Evolutionary conservation across 75 land plant genomes (phyloP).

Genomic region (Pinus taeda): DNA sequence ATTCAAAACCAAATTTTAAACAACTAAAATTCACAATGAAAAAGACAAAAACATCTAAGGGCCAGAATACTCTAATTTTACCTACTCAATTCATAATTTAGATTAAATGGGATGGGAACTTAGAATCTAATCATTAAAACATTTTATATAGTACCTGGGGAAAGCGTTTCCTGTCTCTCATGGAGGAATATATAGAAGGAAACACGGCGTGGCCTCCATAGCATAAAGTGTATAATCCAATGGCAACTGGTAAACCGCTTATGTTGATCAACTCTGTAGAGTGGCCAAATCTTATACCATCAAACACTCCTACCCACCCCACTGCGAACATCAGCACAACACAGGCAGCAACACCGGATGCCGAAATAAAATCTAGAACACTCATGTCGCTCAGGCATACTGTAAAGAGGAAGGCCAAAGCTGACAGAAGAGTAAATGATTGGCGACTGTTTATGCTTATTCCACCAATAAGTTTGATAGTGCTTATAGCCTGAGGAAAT

Average conservation of each 20-base stretch:
- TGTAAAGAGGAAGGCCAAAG: slow-evolving; percentile 21
- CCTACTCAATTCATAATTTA: no score
- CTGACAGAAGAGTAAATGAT: slow-evolving; percentile 18
- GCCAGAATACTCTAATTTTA: no score
- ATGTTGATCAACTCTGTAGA: slow-evolving; percentile 21
- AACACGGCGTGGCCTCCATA: slow-evolving; percentile 51
- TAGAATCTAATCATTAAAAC: no score
- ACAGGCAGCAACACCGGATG: slow-evolving; percentile 35
- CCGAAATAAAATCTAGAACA: slow-evolving; percentile 33
- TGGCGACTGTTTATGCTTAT: slow-evolving; percentile 4
- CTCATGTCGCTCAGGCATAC: slow-evolving; percentile 31
- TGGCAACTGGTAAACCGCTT: slow-evolving; percentile 29
- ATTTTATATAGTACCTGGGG: not conserved
- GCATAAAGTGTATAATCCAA: slow-evolving; percentile 44
- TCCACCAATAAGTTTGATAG: not conserved
- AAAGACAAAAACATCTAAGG: no score
- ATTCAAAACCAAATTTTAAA: no score
- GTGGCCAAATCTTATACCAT: slow-evolving; percentile 30
- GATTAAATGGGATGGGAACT: no score
- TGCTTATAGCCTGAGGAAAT: slow-evolving; percentile 30
- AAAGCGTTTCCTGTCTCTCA: slow-evolving; percentile 28
- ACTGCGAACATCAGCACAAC: slow-evolving; percentile 24
- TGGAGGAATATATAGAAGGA: slow-evolving; percentile 44
- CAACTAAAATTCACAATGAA: no score
- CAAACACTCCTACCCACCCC: slow-evolving; percentile 24